Percentiles rank a stretch among this genome's conserved stretches.
These are phyloP conservation scores for Herpetospermum pedunculosum DNA, from an alignment of 306 rosid genomes.

Conservation along the genomic window DNA sequence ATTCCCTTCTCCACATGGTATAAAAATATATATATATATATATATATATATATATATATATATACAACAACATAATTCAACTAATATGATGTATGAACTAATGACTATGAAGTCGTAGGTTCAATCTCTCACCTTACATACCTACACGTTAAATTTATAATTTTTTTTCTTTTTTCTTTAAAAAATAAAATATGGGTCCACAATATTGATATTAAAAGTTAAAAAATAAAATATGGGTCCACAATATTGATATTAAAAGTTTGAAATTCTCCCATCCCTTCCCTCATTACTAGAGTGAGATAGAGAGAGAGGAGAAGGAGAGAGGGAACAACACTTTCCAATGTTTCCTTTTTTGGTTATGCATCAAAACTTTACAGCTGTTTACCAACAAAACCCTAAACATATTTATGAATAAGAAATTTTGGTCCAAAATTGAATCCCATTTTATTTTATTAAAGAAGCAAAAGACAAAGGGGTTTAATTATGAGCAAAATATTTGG, in stretches of 20 bases:
- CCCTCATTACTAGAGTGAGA: neutral
- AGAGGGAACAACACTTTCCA: neutral
- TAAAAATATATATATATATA: too few species aligned
- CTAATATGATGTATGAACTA: too few species aligned
- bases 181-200: too few species aligned
- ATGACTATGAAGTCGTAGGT: too few species aligned
- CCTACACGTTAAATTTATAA: too few species aligned
- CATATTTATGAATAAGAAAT: neutral
- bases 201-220: neutral
- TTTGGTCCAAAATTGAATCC: neutral
- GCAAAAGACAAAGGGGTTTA: neutral
- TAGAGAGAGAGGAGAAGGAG: neutral
- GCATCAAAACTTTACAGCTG: constrained; percentile 5
- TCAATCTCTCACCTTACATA: too few species aligned
- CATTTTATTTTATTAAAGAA: neutral
- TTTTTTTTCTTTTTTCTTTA: too few species aligned
- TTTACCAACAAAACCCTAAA: neutral
- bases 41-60: too few species aligned
- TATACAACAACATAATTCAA: too few species aligned
- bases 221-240: too few species aligned
- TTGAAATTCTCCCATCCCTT: neutral
- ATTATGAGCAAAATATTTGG: neutral
- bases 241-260: neutral
- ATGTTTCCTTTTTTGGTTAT: neutral
- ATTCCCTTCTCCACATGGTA: too few species aligned